A percentile compares a stretch with the other conserved stretches of the same genome.
phyloP scores from a whole-genome alignment of 257 asterid species.

The Salvia hispanica region DNA sequence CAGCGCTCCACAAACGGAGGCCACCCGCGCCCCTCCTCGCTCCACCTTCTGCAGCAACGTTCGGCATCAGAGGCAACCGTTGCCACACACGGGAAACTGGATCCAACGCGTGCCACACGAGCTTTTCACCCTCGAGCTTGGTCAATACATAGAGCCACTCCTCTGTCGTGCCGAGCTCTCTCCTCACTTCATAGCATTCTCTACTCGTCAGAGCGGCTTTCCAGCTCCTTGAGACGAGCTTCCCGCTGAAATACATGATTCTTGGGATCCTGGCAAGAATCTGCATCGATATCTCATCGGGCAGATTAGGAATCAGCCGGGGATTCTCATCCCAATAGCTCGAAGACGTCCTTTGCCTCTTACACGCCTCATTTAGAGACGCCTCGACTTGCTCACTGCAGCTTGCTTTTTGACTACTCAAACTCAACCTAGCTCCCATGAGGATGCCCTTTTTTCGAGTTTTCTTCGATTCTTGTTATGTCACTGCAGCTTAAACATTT shows the following conservation, averaged over 20 bases:
- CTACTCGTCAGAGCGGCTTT: constrained; percentile 58
- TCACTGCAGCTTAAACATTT: not conserved
- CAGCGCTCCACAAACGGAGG: constrained; percentile 60
- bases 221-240: constrained; percentile 79
- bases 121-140: constrained; percentile 55
- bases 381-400: constrained; percentile 42
- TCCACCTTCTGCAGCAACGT: constrained; percentile 44
- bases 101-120: constrained; percentile 72
- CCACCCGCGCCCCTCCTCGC: constrained; percentile 39
- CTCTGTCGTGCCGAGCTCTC: constrained; percentile 71
- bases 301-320: constrained; percentile 76
- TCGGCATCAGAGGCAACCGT: constrained; percentile 76
- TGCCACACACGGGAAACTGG: constrained; percentile 69
- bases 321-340: constrained; percentile 72
- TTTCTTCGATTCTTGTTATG: constrained; percentile 19
- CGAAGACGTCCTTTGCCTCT: constrained; percentile 66
- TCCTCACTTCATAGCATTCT: constrained; percentile 69
- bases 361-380: constrained; percentile 61
- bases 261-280: constrained; percentile 86
- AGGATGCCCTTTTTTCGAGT: too few relatives aligned
- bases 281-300: constrained; percentile 84
- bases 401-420: constrained; percentile 42
- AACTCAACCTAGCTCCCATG: constrained; percentile 82
- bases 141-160: constrained; percentile 85
- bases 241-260: constrained; percentile 56